Conservation (phyloP, 169 alveolate species). For the Cryptosporidium xiaoi region DNA sequence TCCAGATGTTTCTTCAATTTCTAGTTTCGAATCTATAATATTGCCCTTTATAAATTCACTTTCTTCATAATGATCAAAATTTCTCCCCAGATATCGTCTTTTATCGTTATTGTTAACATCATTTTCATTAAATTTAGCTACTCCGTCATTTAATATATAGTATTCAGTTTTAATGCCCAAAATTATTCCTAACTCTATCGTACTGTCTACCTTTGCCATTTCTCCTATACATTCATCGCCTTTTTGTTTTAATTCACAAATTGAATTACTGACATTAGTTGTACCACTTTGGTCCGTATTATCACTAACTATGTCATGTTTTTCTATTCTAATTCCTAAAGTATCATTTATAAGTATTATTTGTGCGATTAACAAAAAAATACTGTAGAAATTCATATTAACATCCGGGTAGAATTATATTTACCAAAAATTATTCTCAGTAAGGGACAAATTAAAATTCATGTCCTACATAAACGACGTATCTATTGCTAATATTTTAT, state of each 20-base stretch:
- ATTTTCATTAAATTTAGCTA: neutral
- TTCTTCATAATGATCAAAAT: no score
- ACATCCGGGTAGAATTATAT: no score
- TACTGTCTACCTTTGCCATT: neutral
- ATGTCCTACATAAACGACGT: no score
- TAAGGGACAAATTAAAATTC: no score
- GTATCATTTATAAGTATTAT: neutral
- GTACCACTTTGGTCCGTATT: neutral
- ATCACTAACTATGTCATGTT: slow-evolving; percentile 8
- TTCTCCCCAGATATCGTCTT: no score
- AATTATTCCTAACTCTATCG: neutral
- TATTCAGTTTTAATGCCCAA: slow-evolving; percentile 44
- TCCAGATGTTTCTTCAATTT: no score
- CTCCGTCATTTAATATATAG: neutral
- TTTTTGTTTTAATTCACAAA: slow-evolving; percentile 15
- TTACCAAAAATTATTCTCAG: no score
- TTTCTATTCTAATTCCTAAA: slow-evolving; percentile 38
- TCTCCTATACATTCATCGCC: slow-evolving; percentile 41
- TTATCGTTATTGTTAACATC: neutral
- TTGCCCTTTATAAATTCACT: no score
- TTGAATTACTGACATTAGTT: neutral
- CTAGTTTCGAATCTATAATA: no score
- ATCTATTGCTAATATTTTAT: no score
- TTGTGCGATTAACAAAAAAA: neutral
- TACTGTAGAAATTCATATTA: no score